Evolutionary conservation across 352 stramenopile species (phyloP).

Genomic region (Pythium aphanidermatum): DNA sequence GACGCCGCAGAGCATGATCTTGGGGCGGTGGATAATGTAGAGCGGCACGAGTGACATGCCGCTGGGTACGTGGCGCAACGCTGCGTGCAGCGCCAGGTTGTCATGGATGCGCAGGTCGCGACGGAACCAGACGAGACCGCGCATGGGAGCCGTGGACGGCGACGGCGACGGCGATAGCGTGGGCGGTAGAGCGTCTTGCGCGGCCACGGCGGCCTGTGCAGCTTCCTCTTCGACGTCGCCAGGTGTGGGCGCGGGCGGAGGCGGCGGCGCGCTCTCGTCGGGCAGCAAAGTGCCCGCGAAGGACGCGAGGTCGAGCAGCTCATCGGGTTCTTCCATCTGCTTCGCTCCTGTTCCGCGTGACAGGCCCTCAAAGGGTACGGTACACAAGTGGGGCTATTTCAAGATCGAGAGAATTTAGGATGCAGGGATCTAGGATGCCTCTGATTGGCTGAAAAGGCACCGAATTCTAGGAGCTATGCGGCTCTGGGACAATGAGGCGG

Average conservation of each 20-base stretch:
- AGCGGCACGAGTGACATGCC: conserved; percentile 67
- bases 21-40: conserved; percentile 85
- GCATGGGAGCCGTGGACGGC: conserved; percentile 22
- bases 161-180: background rate
- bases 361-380: too few species aligned
- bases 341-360: conserved; percentile 10
- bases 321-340: conserved; percentile 29
- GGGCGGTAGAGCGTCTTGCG: conserved; percentile 22
- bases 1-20: conserved; percentile 78
- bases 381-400: too few species aligned
- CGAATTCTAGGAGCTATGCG: too few species aligned
- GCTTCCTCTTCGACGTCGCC: conserved; percentile 20
- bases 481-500: too few species aligned
- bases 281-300: conserved; percentile 37
- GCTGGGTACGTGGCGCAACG: conserved; percentile 34
- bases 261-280: conserved; percentile 22
- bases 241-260: conserved; percentile 18
- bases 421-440: too few species aligned
- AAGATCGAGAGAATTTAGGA: too few species aligned
- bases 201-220: conserved; percentile 34
- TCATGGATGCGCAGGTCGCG: conserved; percentile 96
- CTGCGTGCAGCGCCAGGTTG: conserved; percentile 89
- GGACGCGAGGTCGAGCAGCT: conserved; percentile 25
- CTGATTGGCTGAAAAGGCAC: conserved; percentile 2
- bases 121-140: conserved; percentile 89